Conservation (phyloP, 306 rosid species). For the Psophocarpus tetragonolobus region DNA sequence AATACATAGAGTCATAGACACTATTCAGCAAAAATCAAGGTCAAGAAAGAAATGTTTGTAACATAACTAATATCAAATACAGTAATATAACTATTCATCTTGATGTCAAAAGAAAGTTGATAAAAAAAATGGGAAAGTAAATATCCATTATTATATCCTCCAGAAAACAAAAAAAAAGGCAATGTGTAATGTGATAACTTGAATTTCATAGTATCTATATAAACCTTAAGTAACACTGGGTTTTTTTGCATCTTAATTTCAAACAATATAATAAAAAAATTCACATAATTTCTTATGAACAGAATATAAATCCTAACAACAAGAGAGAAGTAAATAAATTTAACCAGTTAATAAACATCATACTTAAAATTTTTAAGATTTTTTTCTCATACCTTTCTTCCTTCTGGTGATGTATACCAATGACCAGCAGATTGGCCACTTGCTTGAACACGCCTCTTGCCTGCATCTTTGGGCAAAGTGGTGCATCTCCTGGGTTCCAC, state of each 20-base stretch:
- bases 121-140: neutral
- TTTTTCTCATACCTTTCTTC: constrained; percentile 63
- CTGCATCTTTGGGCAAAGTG: constrained; percentile 62
- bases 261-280: neutral
- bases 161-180: neutral
- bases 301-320: constrained; percentile 10
- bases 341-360: constrained; percentile 12
- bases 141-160: neutral
- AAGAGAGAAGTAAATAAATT: neutral
- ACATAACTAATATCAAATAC: neutral
- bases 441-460: constrained; percentile 66
- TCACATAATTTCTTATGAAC: neutral
- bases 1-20: neutral
- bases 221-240: neutral
- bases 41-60: neutral
- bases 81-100: neutral
- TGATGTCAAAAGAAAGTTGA: neutral
- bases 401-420: constrained; percentile 79
- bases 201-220: neutral
- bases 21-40: neutral
- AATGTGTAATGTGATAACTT: neutral
- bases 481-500: constrained; percentile 62
- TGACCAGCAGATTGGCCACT: constrained; percentile 72
- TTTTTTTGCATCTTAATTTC: constrained; percentile 7
- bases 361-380: neutral